phyloP scores from a whole-genome alignment of 2,329 filamentous ascomycete species.

The Sporothrix sp. region DNA sequence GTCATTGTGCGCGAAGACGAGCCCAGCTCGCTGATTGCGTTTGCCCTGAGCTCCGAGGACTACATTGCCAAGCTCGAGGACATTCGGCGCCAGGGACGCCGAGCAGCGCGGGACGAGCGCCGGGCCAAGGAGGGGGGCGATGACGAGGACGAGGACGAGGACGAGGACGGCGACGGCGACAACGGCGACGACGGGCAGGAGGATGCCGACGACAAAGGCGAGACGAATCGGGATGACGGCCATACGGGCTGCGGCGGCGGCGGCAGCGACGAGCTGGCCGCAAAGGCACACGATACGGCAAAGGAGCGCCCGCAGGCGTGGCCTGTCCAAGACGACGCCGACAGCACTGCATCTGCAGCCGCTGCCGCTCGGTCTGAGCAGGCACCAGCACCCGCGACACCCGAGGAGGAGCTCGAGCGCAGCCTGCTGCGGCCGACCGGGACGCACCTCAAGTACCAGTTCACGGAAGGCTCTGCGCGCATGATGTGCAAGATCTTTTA shows the following conservation, averaged over 20 bases:
- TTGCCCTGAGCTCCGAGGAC: constrained; percentile 79
- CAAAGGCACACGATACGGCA: too few species aligned
- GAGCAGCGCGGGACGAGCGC: constrained; percentile 15
- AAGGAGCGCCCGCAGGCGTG: too few species aligned
- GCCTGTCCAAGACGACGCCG: too few species aligned
- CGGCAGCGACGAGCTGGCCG: too few species aligned
- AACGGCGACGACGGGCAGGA: background rate
- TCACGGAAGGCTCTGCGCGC: constrained; percentile 83
- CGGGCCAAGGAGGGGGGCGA: constrained; percentile 21
- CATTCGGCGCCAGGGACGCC: constrained; percentile 43
- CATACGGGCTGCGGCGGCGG: background rate
- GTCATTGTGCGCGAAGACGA: constrained; percentile 97
- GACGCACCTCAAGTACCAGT: constrained; percentile 92
- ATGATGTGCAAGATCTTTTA: constrained; percentile 99
- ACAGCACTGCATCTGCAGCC: too few species aligned
- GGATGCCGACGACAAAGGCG: constrained; percentile 16
- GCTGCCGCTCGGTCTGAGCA: too few species aligned
- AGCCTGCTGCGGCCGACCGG: constrained; percentile 76
- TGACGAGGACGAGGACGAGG: constrained; percentile 19
- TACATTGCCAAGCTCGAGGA: constrained; percentile 70
- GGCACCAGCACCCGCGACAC: constrained; percentile 28
- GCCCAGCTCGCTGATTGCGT: constrained; percentile 89
- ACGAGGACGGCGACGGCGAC: constrained; percentile 16
- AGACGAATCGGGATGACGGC: constrained; percentile 20
- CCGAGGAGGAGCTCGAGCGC: constrained; percentile 65